Conservation (phyloP, 2,329 filamentous ascomycete species). For the Pseudogymnoascus destructans region DNA sequence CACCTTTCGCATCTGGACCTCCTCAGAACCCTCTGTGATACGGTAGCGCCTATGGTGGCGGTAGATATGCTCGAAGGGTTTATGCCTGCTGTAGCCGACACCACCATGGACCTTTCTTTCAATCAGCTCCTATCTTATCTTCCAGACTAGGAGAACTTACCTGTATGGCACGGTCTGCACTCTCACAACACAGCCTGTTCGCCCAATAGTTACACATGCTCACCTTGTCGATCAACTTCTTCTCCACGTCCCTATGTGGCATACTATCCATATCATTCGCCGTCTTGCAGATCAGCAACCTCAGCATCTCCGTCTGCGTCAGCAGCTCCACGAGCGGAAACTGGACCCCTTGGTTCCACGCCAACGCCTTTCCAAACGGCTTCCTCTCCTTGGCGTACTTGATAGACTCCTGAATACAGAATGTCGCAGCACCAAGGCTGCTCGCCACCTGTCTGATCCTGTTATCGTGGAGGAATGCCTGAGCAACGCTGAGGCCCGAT, state of each 20-base stretch:
- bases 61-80: constrained; percentile 53
- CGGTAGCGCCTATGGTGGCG: constrained; percentile 48
- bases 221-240: constrained; percentile 45
- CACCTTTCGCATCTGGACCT: constrained; percentile 54
- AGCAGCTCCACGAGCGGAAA: constrained; percentile 49
- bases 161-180: constrained; percentile 50
- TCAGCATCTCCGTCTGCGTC: constrained; percentile 49
- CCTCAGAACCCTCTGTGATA: constrained; percentile 51
- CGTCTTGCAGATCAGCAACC: constrained; percentile 46
- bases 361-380: constrained; percentile 43
- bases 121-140: background rate
- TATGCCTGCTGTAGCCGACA: constrained; percentile 43
- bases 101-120: constrained; percentile 36
- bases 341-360: constrained; percentile 48
- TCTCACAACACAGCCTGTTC: constrained; percentile 45
- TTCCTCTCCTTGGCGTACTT: constrained; percentile 40
- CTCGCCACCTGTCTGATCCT: constrained; percentile 51
- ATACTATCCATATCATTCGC: constrained; percentile 48
- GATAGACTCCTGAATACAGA: constrained; percentile 44
- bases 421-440: constrained; percentile 44
- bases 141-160: constrained; percentile 19
- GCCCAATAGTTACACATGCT: constrained; percentile 56
- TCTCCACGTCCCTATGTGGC: constrained; percentile 36
- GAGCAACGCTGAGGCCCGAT: constrained; percentile 44
- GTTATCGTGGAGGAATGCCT: constrained; percentile 54